phyloP scores from a whole-genome alignment of 2,329 filamentous ascomycete species.

The Teratosphaeriaceae sp. region DNA sequence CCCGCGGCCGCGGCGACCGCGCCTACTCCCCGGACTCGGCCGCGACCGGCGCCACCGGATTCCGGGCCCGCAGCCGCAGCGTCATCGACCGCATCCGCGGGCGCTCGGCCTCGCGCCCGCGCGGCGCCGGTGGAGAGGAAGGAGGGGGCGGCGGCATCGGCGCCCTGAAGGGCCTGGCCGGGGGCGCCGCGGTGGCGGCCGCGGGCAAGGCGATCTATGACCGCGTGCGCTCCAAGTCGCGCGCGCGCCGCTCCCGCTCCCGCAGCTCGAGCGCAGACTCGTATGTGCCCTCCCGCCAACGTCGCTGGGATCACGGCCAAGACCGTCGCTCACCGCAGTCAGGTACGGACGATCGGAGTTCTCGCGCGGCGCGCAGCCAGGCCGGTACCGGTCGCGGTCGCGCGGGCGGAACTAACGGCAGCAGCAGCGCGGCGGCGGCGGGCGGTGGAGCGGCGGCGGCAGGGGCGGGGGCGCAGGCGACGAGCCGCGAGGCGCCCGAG shows the following conservation, averaged over 20 bases:
- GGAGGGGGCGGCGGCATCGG: slow-evolving; percentile 36
- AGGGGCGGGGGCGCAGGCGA: too few relatives aligned
- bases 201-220: slow-evolving; percentile 49
- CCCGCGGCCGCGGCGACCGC: slow-evolving; percentile 47
- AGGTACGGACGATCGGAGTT: slow-evolving; percentile 30
- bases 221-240: slow-evolving; percentile 49
- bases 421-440: slow-evolving; percentile 32
- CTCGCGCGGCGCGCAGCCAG: slow-evolving; percentile 26
- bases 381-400: slow-evolving; percentile 30
- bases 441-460: slow-evolving; percentile 1
- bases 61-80: slow-evolving; percentile 61
- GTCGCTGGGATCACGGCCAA: slow-evolving; percentile 36
- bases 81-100: slow-evolving; percentile 39
- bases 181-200: slow-evolving; percentile 43
- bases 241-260: slow-evolving; percentile 40
- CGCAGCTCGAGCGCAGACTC: slow-evolving; percentile 44
- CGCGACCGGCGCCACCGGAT: slow-evolving; percentile 20
- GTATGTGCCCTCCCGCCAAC: slow-evolving; percentile 45
- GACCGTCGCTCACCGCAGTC: slow-evolving; percentile 32
- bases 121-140: slow-evolving; percentile 20
- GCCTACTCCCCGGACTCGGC: slow-evolving; percentile 32
- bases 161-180: slow-evolving; percentile 43
- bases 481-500: slow-evolving; percentile 13
- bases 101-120: slow-evolving; percentile 45
- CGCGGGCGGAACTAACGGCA: too few relatives aligned